A percentile compares a stretch with the other conserved stretches of the same genome.
These are phyloP conservation scores for Handroanthus guayacan DNA, from an alignment of 257 asterid genomes.

Conservation along the genomic window DNA sequence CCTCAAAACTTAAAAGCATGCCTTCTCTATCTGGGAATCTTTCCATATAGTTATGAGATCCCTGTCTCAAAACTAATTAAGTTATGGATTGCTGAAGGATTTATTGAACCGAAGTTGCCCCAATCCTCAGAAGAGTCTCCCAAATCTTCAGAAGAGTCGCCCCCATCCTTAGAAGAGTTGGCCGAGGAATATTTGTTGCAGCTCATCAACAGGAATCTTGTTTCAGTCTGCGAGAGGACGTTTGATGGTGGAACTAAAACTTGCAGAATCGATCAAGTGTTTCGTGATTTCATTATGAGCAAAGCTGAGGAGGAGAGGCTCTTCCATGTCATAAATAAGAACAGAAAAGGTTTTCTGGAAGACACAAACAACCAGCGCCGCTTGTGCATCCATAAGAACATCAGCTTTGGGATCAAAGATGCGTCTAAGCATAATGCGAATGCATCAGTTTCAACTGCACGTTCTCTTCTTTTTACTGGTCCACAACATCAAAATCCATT, in stretches of 20 bases:
- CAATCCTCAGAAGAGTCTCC: too few species aligned
- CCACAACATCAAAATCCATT: neutral
- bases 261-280: slow-evolving; percentile 12
- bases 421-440: neutral
- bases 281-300: neutral
- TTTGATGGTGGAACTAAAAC: neutral
- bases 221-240: neutral
- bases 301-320: slow-evolving; percentile 27
- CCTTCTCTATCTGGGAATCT: neutral
- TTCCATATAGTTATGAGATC: neutral
- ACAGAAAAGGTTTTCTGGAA: neutral
- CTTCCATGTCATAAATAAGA: neutral
- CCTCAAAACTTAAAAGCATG: neutral
- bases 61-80: slow-evolving; percentile 15
- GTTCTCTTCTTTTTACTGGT: slow-evolving; percentile 26
- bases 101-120: neutral
- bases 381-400: slow-evolving; percentile 15
- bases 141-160: too few species aligned
- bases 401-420: neutral
- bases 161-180: slow-evolving; percentile 19
- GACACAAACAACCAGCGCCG: slow-evolving; percentile 1
- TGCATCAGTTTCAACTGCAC: neutral
- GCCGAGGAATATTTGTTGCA: slow-evolving; percentile 12
- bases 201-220: slow-evolving; percentile 21
- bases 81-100: slow-evolving; percentile 33